Conservation (phyloP, 2,329 filamentous ascomycete genomes). For the Penicillium sp. region DNA sequence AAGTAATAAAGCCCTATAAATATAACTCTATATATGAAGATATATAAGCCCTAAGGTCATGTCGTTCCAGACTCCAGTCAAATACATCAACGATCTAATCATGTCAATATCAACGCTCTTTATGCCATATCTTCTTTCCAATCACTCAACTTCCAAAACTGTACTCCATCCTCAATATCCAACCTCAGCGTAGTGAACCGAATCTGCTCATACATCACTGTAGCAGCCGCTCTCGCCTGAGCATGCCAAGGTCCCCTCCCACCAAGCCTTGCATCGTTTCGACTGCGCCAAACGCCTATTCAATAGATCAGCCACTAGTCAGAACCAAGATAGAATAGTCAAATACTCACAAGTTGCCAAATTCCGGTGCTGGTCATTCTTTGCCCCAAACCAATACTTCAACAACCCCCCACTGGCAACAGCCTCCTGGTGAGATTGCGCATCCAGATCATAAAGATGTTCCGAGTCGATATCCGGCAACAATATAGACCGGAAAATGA, state of each 20-base stretch:
- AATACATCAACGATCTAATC: background rate
- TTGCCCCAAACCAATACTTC: slow-evolving; percentile 89
- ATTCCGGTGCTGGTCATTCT: slow-evolving; percentile 69
- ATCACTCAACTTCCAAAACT: slow-evolving; percentile 61
- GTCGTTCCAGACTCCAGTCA: background rate
- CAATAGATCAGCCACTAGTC: background rate
- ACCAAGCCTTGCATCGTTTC: slow-evolving; percentile 60
- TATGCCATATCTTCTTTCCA: slow-evolving; percentile 46
- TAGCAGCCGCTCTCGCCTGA: slow-evolving; percentile 50
- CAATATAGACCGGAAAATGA: slow-evolving; percentile 76
- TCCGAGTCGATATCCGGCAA: slow-evolving; percentile 64
- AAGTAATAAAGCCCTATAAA: background rate
- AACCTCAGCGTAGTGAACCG: slow-evolving; percentile 65
- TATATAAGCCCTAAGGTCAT: background rate
- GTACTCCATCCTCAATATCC: slow-evolving; percentile 63
- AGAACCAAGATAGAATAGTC: background rate
- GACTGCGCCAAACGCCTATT: slow-evolving; percentile 63
- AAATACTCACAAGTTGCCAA: slow-evolving; percentile 69
- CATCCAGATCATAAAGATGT: slow-evolving; percentile 70
- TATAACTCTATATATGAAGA: no score
- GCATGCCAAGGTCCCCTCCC: slow-evolving; percentile 57
- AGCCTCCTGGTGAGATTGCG: slow-evolving; percentile 76
- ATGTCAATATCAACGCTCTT: background rate
- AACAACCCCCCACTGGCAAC: slow-evolving; percentile 75
- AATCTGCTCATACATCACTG: slow-evolving; percentile 58